Conservation (phyloP, 257 asterid genomes). For the Solanum sejunctum region DNA sequence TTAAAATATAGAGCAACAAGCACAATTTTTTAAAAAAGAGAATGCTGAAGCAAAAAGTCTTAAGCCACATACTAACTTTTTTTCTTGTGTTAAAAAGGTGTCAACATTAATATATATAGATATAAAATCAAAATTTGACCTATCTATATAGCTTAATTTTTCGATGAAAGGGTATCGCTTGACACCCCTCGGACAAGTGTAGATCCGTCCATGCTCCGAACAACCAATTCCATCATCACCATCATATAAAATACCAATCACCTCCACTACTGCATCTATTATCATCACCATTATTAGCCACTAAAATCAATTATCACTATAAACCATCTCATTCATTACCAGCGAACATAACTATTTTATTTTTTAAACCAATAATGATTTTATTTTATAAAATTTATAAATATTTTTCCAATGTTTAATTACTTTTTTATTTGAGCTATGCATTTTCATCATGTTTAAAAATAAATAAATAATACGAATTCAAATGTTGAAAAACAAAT, state of each 20-base stretch:
- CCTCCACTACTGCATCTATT: background rate
- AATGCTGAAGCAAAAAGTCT: no score
- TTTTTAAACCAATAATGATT: background rate
- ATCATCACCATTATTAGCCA: background rate
- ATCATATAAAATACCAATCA: background rate
- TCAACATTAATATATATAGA: no score
- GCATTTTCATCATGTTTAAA: background rate
- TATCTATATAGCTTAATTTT: no score
- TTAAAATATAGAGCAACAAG: no score
- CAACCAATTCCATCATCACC: background rate
- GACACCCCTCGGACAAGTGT: no score
- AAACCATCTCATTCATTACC: background rate
- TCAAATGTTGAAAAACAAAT: background rate
- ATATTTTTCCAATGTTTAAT: background rate
- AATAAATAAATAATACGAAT: background rate
- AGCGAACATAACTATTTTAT: background rate
- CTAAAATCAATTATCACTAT: background rate
- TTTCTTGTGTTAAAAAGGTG: no score
- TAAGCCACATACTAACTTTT: no score
- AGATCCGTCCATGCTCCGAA: no score
- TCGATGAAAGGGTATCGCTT: no score
- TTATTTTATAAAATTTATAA: background rate
- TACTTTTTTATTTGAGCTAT: background rate
- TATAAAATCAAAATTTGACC: no score
- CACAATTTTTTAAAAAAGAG: no score